Conservation (phyloP, 345 rosid genomes). For the Acer yangbiense region DNA sequence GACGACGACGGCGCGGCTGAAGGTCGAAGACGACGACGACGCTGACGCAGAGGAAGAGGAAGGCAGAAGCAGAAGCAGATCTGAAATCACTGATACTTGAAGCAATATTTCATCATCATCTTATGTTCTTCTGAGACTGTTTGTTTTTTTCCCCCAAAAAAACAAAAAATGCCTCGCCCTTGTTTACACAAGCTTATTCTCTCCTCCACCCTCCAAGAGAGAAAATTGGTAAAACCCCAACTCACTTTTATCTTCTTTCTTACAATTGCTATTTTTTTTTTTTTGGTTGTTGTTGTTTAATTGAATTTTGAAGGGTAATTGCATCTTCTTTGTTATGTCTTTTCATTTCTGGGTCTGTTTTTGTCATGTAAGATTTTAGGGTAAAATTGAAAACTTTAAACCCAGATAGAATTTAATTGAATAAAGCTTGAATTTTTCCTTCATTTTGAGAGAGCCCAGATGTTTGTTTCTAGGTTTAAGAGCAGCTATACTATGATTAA, state of each 20-base stretch:
- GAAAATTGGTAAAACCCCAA: constrained; percentile 58
- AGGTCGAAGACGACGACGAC: no score
- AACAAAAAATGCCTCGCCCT: constrained; percentile 68
- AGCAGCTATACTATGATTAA: not conserved
- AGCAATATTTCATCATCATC: constrained; percentile 27
- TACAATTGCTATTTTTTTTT: not conserved
- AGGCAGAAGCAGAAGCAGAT: constrained; percentile 35
- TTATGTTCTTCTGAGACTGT: constrained; percentile 44
- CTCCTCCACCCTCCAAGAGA: constrained; percentile 62
- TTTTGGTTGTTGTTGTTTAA: not conserved
- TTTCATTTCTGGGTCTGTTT: not conserved
- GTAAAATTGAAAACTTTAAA: not conserved
- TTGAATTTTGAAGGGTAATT: not conserved
- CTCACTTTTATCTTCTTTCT: constrained; percentile 1
- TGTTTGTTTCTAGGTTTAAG: not conserved
- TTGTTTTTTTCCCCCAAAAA: not conserved
- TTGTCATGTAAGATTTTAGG: not conserved
- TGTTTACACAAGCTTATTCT: constrained; percentile 75
- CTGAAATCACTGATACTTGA: constrained; percentile 29
- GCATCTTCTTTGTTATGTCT: constrained; percentile 4
- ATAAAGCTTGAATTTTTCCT: not conserved
- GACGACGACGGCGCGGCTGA: no score
- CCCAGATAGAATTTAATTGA: not conserved
- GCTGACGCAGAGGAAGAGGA: constrained; percentile 2
- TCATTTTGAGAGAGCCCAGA: not conserved